Percentiles rank a stretch among this genome's conserved stretches.
Evolutionary conservation across 2,329 filamentous ascomycete genomes (phyloP).

Genomic region (Fusarium globosum): DNA sequence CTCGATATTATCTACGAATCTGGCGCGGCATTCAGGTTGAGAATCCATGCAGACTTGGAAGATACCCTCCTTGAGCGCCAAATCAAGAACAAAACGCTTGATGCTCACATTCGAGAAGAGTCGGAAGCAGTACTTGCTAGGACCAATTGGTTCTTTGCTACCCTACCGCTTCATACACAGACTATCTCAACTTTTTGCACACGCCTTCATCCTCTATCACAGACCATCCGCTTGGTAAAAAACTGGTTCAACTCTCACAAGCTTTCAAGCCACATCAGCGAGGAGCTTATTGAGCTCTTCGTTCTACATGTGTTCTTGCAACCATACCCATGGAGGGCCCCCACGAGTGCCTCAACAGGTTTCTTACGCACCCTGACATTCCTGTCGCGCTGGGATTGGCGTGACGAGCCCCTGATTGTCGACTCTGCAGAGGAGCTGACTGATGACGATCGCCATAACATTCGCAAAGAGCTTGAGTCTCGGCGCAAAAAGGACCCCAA

Average conservation of each 20-base stretch:
- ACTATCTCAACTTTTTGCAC: conserved; percentile 84
- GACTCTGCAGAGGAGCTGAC: conserved; percentile 75
- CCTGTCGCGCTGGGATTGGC: conserved; percentile 92
- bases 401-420: conserved; percentile 81
- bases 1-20: conserved; percentile 82
- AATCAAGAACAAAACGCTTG: conserved; percentile 77
- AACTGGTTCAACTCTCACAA: conserved; percentile 90
- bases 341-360: conserved; percentile 80
- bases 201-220: conserved; percentile 81
- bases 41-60: conserved; percentile 91
- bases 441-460: conserved; percentile 67
- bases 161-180: conserved; percentile 82
- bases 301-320: conserved; percentile 82
- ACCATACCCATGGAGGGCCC: conserved; percentile 82
- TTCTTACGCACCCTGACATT: conserved; percentile 85
- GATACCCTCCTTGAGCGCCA: conserved; percentile 82
- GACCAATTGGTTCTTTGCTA: conserved; percentile 77
- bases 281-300: conserved; percentile 87
- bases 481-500: conserved; percentile 90
- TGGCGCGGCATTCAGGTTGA: conserved; percentile 81
- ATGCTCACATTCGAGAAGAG: conserved; percentile 73
- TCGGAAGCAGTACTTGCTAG: conserved; percentile 75
- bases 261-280: conserved; percentile 77
- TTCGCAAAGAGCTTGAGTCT: conserved; percentile 79
- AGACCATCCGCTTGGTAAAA: conserved; percentile 86